phyloP scores from a whole-genome alignment of 495 filamentous ascomycete species.

The Penicillium dipodomyicola region DNA sequence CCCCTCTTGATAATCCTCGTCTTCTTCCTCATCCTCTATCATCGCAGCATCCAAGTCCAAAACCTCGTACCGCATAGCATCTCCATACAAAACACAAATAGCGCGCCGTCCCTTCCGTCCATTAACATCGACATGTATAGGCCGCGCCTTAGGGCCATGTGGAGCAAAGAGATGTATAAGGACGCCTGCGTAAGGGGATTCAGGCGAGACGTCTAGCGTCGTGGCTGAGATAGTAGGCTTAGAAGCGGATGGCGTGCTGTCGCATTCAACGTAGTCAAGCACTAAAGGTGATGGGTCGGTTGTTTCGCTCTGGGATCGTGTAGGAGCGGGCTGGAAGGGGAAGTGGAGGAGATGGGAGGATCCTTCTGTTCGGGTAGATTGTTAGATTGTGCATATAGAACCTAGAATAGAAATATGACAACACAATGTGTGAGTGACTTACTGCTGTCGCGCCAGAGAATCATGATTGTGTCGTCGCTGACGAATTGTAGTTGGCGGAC shows the following conservation, averaged over 20 bases:
- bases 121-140: slow-evolving; percentile 52
- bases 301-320: slow-evolving; percentile 1
- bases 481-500: slow-evolving; percentile 57
- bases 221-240: slow-evolving; percentile 21
- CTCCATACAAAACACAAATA: slow-evolving; percentile 55
- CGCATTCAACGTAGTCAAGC: slow-evolving; percentile 20
- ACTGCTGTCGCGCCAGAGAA: slow-evolving; percentile 49
- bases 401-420: slow-evolving; percentile 17
- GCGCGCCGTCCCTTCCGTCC: slow-evolving; percentile 52
- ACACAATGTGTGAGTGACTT: slow-evolving; percentile 13
- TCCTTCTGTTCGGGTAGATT: slow-evolving; percentile 19
- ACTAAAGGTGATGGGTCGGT: slow-evolving; percentile 12
- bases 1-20: slow-evolving; percentile 23
- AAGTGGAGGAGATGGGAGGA: slow-evolving; percentile 40
- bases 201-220: slow-evolving; percentile 25
- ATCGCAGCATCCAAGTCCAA: slow-evolving; percentile 53
- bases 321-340: slow-evolving; percentile 29
- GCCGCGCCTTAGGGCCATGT: slow-evolving; percentile 41
- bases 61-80: slow-evolving; percentile 54
- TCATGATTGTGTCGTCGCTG: slow-evolving; percentile 50
- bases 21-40: slow-evolving; percentile 32
- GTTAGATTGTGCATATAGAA: slow-evolving; percentile 6
- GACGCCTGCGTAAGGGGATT: slow-evolving; percentile 8
- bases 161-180: slow-evolving; percentile 37
- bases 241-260: slow-evolving; percentile 10